Conservation (phyloP, 208 protist species). For the Entamoeba invadens region DNA sequence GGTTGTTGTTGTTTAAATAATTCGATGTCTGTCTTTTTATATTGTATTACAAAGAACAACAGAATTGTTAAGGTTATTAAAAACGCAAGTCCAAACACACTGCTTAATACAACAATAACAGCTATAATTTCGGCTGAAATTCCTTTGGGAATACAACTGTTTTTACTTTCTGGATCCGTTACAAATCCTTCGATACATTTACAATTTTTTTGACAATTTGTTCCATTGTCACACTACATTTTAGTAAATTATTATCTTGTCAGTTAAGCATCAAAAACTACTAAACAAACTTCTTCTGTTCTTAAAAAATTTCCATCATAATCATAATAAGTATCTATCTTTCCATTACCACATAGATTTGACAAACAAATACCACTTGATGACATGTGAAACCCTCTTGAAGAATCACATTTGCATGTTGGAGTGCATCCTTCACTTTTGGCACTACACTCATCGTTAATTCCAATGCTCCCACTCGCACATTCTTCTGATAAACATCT, state of each 20-base stretch:
- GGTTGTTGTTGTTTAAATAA: not conserved
- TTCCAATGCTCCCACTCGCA: not conserved
- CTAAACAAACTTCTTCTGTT: no score
- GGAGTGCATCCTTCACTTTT: not conserved
- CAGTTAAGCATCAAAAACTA: not conserved
- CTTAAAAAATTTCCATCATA: not conserved
- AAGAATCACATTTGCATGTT: not conserved
- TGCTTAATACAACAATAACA: not conserved
- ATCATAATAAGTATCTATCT: not conserved
- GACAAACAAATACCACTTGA: not conserved
- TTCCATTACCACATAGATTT: not conserved
- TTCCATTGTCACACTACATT: not conserved
- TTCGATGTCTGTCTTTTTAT: not conserved
- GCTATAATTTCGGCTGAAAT: not conserved
- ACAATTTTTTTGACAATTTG: not conserved
- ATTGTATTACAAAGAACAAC: not conserved
- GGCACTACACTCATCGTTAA: not conserved
- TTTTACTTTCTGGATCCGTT: not conserved
- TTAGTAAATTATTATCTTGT: no score
- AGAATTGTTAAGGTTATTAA: not conserved
- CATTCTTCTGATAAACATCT: not conserved
- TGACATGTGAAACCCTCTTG: not conserved
- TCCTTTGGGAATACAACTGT: not conserved
- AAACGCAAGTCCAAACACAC: not conserved
- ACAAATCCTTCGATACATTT: not conserved